Base-by-base conservation (phyloP, 495 filamentous ascomycete species). In the Aspergillus steynii region DNA sequence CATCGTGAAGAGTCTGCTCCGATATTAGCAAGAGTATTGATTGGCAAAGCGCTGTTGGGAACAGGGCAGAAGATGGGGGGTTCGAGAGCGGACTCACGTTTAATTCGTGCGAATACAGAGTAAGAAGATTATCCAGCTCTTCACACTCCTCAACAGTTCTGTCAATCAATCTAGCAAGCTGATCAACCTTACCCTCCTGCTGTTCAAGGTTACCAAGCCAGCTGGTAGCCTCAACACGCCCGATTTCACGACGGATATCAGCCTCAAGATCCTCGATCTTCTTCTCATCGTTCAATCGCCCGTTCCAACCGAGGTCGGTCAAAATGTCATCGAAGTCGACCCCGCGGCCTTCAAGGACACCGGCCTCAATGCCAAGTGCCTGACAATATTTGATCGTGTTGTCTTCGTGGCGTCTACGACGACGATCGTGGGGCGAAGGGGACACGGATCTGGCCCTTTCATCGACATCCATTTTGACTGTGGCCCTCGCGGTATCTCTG, bases 61-160 rank as follows among this genome's bases (percentile, higher is more conserved):
- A 31, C 31, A 26, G 9, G 56, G 47, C 6, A 48, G 6, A 5
- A 27, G 32, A n/a, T 27, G 26, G 2, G 1, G 37, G 25, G n/a
- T 57, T n/a, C 4, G 20, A 48, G 34, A 8, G 46, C 10, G 5
- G 29, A 85, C 91, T 81, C 81, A 96, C 92, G 61, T 91, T 91
- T 52, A 99, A 76, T 75, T 99, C 95, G 7, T 97, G 95, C 46
- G 89, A 89, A 74, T 99, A 99, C 31, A 99, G 77, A 1, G 93
- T 98, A 50, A 99, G 75, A 49, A 98, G 77, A 58, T 94, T 92
- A 68, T 99, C 95, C 45, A 99, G 80, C 74, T 97, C 93, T 56
- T 99, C 95, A 65, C 95, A 97, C 74, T 99, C 95, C 31, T 88
- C 83, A 63, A 98, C 91, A 6, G 92, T 90, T 59, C 86, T 85